Percentiles rank a stretch among this genome's conserved stretches.
phyloP scores from a whole-genome alignment of 2,329 filamentous ascomycete genomes.

The Alternaria conjuncta region DNA sequence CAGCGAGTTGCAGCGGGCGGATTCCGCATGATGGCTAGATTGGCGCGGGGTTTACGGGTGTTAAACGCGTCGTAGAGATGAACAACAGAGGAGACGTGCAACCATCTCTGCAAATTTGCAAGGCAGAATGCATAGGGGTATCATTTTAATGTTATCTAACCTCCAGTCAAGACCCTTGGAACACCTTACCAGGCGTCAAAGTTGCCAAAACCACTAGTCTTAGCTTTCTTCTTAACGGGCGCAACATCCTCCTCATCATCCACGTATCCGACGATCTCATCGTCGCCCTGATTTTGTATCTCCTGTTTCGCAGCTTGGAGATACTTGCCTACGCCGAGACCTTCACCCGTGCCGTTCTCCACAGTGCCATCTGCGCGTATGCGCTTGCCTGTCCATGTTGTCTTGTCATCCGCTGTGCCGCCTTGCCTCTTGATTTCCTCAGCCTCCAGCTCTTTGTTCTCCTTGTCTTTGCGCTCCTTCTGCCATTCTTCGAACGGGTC shows the following conservation, averaged over 20 bases:
- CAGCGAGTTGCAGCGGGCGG: not conserved
- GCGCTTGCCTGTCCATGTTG: conserved; percentile 96
- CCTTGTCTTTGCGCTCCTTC: conserved; percentile 63
- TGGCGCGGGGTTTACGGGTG: not conserved
- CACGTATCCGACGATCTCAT: conserved; percentile 67
- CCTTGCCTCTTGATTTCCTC: conserved; percentile 69
- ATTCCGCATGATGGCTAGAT: not conserved
- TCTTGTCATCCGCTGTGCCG: conserved; percentile 83
- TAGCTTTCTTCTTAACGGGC: conserved; percentile 81
- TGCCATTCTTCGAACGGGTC: conserved; percentile 96
- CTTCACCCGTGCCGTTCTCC: conserved; percentile 61
- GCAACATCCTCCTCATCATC: conserved; percentile 68
- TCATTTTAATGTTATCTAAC: not conserved
- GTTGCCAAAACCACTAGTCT: conserved; percentile 83
- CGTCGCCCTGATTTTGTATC: conserved; percentile 50
- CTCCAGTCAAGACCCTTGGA: not conserved
- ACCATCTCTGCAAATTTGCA: not conserved
- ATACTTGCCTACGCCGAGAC: conserved; percentile 77
- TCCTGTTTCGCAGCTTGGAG: conserved; percentile 65
- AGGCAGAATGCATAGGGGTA: not conserved
- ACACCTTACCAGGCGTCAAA: conserved; percentile 81
- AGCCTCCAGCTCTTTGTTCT: conserved; percentile 67
- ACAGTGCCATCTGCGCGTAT: conserved; percentile 72
- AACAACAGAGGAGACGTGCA: not conserved
- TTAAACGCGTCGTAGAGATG: not conserved